Base-by-base conservation (phyloP, 2,329 filamentous ascomycete genomes). In the Fusarium sp. region DNA sequence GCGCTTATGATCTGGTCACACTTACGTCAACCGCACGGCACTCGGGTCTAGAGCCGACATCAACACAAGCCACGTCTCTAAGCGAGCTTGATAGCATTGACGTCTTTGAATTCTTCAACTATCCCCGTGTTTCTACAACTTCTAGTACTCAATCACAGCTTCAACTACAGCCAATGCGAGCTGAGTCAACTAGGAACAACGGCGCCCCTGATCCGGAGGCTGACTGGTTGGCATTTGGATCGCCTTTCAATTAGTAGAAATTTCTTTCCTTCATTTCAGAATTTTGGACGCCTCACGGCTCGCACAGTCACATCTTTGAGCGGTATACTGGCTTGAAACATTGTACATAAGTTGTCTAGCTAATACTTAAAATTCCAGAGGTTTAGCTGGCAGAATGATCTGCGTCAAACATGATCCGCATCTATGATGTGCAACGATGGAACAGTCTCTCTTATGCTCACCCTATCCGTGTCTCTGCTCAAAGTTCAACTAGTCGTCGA, bases 21-120 rank as follows among this genome's bases (percentile, higher is more conserved):
- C 60, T 80, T n/a, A 79, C 80, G 7, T 74, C 74, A 3, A 72
- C 76, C 9, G 76, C 74, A 0, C 75, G 80, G 17, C 77, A 72
- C 11, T 80, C 80, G 0, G 78, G 78, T 5, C 35, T 80, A 1
- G 79, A 82, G 25, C 76, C 75, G 5, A 80, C 77, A 6, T 78
- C 79, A 17, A 79, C 79, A 1, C 79, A 80, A 40, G 68, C 75
- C 3, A 77, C 78, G 6, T 78, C 80, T 0, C 73, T 80, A 6
- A 77, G 73, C 61, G 80, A 82, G 56, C 73, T 82, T 4, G 81
- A 82, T 58, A 79, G 77, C 42, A 80, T 82, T 20, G 80, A 82
- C 25, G 75, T 82, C 5, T 82, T 82, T 42, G 80, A 82, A 64
- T 82, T 82, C 57, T 82, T 82, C 70, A 81, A 82, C 23, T 80